These are phyloP conservation scores for Aspergillus haitiensis DNA, from an alignment of 495 filamentous ascomycete species.

Conservation along the genomic window DNA sequence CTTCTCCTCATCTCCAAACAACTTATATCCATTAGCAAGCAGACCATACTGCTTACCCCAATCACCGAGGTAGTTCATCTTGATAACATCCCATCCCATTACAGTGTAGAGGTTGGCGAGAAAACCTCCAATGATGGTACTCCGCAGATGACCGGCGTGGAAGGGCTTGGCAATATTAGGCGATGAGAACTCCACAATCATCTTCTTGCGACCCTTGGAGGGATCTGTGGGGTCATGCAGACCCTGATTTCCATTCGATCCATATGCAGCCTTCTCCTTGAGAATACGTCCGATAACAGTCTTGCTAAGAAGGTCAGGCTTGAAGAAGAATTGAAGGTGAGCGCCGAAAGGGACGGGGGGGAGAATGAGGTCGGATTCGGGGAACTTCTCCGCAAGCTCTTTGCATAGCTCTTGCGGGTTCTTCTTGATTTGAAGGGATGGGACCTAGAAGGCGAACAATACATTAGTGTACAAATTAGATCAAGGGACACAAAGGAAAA, in stretches of 20 bases:
- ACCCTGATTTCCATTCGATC: slow-evolving; percentile 64
- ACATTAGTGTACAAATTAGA: background rate
- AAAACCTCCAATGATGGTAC: slow-evolving; percentile 75
- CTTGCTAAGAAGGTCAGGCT: slow-evolving; percentile 55
- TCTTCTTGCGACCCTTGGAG: slow-evolving; percentile 68
- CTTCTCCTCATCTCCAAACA: slow-evolving; percentile 62
- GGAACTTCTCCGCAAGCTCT: slow-evolving; percentile 76
- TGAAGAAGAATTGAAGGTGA: slow-evolving; percentile 84
- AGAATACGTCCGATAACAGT: slow-evolving; percentile 66
- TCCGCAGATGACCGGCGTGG: slow-evolving; percentile 69
- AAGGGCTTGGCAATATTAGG: slow-evolving; percentile 79
- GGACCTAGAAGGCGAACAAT: slow-evolving; percentile 42
- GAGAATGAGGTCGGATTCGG: slow-evolving; percentile 71
- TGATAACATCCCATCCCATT: slow-evolving; percentile 70
- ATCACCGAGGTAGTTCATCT: slow-evolving; percentile 76
- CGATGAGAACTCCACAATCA: slow-evolving; percentile 71
- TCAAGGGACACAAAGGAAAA: too few species aligned
- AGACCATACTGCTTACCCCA: slow-evolving; percentile 78
- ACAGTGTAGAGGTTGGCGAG: slow-evolving; percentile 66
- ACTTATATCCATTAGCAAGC: slow-evolving; percentile 65
- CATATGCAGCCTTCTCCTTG: slow-evolving; percentile 60
- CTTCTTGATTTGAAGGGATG: slow-evolving; percentile 81
- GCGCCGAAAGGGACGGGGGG: slow-evolving; percentile 62
- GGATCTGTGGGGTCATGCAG: slow-evolving; percentile 67
- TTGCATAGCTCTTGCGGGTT: slow-evolving; percentile 63